These are phyloP conservation scores for Ganoderma meredithae DNA, from an alignment of 1,284 basidiomycete genomes.

Conservation along the genomic window DNA sequence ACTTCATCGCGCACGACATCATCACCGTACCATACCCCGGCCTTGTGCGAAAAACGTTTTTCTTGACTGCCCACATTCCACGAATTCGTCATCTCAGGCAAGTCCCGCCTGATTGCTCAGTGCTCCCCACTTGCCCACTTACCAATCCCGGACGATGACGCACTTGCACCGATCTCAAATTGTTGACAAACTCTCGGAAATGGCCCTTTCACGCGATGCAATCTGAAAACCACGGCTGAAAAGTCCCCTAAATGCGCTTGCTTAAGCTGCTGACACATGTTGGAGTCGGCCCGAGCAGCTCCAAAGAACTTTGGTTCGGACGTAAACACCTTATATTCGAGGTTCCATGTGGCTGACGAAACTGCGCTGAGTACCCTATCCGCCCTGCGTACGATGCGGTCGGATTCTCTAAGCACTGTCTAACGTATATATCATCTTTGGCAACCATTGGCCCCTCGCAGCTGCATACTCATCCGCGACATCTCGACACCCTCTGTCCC, in stretches of 20 bases:
- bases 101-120: neutral
- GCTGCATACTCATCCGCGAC: neutral
- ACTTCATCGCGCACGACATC: no score
- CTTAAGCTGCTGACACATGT: neutral
- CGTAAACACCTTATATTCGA: neutral
- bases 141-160: neutral
- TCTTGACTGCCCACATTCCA: neutral
- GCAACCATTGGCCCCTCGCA: neutral
- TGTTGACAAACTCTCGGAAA: neutral
- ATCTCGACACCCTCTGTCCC: neutral
- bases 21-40: no score
- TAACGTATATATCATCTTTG: neutral
- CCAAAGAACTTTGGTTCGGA: neutral
- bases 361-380: neutral
- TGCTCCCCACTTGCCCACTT: neutral
- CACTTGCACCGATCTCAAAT: neutral
- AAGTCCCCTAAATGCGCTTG: neutral
- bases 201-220: neutral
- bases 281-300: neutral
- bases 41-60: no score
- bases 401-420: neutral
- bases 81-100: neutral
- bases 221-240: neutral
- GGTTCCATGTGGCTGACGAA: neutral
- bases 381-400: neutral